Conservation (phyloP, 1,284 basidiomycete species). For the Sanghuangporus sanghuang region DNA sequence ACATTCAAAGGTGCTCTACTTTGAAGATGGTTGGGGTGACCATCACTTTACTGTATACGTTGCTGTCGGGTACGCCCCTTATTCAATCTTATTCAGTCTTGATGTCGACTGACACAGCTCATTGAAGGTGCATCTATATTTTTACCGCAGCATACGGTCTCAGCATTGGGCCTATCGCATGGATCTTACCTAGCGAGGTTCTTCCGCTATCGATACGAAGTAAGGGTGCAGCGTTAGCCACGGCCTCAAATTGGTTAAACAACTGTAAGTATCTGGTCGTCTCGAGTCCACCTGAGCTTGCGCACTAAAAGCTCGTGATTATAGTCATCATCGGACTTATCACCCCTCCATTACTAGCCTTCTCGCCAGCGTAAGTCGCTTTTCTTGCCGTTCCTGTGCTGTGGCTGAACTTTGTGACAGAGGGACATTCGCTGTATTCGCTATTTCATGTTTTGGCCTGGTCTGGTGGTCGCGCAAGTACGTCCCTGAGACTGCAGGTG, state of each 20-base stretch:
- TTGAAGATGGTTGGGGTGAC: conserved; percentile 47
- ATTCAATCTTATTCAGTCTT: conserved; percentile 1
- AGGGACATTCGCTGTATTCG: conserved; percentile 64
- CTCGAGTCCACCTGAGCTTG: conserved; percentile 17
- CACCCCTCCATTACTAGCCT: conserved; percentile 67
- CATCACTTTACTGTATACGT: conserved; percentile 57
- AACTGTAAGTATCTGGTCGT: conserved; percentile 50
- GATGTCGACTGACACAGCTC: neutral
- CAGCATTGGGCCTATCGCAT: conserved; percentile 82
- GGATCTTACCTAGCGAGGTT: conserved; percentile 79
- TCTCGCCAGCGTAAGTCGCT: conserved; percentile 50
- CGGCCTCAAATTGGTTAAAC: conserved; percentile 79
- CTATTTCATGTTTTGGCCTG: conserved; percentile 55
- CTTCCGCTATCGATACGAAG: conserved; percentile 85
- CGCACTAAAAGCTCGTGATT: conserved; percentile 17
- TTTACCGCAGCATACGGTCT: conserved; percentile 83
- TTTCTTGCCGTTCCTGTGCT: conserved; percentile 4
- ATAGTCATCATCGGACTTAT: conserved; percentile 75
- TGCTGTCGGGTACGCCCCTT: conserved; percentile 50
- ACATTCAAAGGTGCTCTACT: conserved; percentile 40
- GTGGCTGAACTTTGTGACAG: conserved; percentile 28
- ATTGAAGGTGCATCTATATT: conserved; percentile 57
- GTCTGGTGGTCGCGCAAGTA: conserved; percentile 63
- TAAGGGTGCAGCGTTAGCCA: conserved; percentile 80
- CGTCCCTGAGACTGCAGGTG: conserved; percentile 74